Conservation (phyloP, 108 stramenopile genomes). For the Nitzschia sp. region DNA sequence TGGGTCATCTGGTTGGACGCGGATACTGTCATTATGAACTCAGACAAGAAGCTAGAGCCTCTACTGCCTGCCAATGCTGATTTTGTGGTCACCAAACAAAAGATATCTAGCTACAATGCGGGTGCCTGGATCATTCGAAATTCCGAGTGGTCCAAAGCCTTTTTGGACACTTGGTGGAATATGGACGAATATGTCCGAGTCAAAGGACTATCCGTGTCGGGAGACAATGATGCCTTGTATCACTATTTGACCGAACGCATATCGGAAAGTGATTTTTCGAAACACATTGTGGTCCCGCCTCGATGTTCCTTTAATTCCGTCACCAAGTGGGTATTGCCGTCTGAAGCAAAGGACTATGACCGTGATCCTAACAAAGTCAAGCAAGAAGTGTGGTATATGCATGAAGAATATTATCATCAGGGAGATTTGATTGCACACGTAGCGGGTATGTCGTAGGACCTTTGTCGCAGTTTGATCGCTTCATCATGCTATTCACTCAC, state of each 20-base stretch:
- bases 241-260: constrained; percentile 15
- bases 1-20: constrained; percentile 49
- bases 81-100: constrained; percentile 25
- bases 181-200: constrained; percentile 30
- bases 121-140: constrained; percentile 32
- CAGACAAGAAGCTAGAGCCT: constrained; percentile 31
- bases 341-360: not conserved
- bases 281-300: constrained; percentile 26
- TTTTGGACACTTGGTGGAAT: constrained; percentile 40
- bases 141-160: constrained; percentile 24
- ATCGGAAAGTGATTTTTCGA: not conserved
- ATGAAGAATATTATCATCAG: constrained; percentile 33
- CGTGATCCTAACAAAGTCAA: constrained; percentile 8
- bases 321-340: constrained; percentile 20
- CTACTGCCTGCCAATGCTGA: constrained; percentile 18
- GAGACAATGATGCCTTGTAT: constrained; percentile 34
- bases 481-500: too few species aligned
- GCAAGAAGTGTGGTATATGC: constrained; percentile 25
- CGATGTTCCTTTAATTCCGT: constrained; percentile 32
- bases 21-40: constrained; percentile 55
- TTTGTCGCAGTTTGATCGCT: too few species aligned
- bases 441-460: constrained; percentile 21
- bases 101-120: constrained; percentile 19
- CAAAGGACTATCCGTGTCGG: constrained; percentile 24
- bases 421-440: constrained; percentile 38